Evolutionary conservation across 2,329 filamentous ascomycete species (phyloP), one percentile per base, ranked within the genome.

Genomic region (Cladophialophora carrionii): DNA sequence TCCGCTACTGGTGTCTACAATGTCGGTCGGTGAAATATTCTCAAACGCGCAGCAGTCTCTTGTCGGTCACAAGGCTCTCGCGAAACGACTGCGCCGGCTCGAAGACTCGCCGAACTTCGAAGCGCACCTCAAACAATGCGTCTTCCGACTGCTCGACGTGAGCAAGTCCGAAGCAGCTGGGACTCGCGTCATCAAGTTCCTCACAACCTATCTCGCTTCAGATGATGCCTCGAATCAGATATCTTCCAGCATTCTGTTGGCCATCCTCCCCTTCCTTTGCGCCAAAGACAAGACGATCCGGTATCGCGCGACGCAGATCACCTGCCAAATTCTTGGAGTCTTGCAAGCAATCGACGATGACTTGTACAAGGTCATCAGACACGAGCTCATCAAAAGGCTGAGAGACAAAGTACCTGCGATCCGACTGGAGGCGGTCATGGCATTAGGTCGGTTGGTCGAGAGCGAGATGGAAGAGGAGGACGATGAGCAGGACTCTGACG

Each of bases 381-480:
- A 91, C 60, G 90, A 89, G 0, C 81, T 99, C 43, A 80, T 96
- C 52, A 96, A 90, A 78, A 86, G 95, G 37, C 89, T 98, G 57
- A 88, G 92, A 70, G 95, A 99, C 78, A 98, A 97, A 78, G 95
- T 99, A 76, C 86, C 92, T 6, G 90, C 93, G 75, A 92, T 99
- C 8, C 88, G 95, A 65, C 88, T 95, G 5, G 95, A 99, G 76
- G 95, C 95, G 6, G 92, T 96, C 0, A 83, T 96, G 68, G 94
- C 93, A 4, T 83, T 99, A n/a, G 91, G 91, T 6, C 86, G 92
- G 34, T 82, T 98, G 58, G 91, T 92, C 6, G 89, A 89, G 24
- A 91, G 92, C 71, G 87, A 90, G 70, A 79, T 78, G 17, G 83
- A 83, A 4, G 85, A 89, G 4, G 90, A 90, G 62, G 89, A 87